Percentiles rank a stretch among this genome's conserved stretches.
These are phyloP conservation scores for Phellopilus nigrolimitatus DNA, from an alignment of 1,284 basidiomycete genomes.

Conservation along the genomic window DNA sequence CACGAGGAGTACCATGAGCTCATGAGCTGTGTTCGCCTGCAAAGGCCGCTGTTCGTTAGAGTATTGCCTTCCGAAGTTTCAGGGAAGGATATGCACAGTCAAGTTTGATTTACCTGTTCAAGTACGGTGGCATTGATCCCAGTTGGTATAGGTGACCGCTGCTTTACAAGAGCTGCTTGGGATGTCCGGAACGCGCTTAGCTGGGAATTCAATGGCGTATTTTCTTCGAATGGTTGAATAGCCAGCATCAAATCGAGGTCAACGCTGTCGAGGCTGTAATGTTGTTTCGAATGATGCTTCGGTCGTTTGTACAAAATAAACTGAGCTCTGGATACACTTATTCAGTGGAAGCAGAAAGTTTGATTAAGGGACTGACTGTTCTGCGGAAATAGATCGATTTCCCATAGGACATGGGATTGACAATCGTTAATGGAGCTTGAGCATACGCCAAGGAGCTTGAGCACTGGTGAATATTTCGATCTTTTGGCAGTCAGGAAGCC, in stretches of 20 bases:
- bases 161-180: neutral
- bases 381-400: slow-evolving; percentile 18
- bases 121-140: neutral
- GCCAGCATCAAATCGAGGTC: slow-evolving; percentile 27
- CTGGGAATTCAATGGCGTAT: slow-evolving; percentile 5
- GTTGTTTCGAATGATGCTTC: slow-evolving; percentile 43
- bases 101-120: slow-evolving; percentile 3
- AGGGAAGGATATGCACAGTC: neutral
- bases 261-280: slow-evolving; percentile 45
- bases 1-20: neutral
- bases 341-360: neutral
- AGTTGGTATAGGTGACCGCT: neutral
- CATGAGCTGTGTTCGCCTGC: slow-evolving; percentile 22
- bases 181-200: neutral
- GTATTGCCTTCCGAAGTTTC: no score
- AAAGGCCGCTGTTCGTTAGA: no score
- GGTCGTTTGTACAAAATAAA: slow-evolving; percentile 51
- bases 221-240: slow-evolving; percentile 16
- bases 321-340: slow-evolving; percentile 23
- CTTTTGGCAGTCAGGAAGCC: neutral
- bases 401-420: neutral
- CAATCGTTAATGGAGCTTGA: neutral
- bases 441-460: slow-evolving; percentile 9
- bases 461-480: neutral
- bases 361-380: slow-evolving; percentile 28